Evolutionary conservation across 2,329 filamentous ascomycete genomes (phyloP), one percentile per base, ranked within the genome.

Genomic region (Fusarium anguioides): DNA sequence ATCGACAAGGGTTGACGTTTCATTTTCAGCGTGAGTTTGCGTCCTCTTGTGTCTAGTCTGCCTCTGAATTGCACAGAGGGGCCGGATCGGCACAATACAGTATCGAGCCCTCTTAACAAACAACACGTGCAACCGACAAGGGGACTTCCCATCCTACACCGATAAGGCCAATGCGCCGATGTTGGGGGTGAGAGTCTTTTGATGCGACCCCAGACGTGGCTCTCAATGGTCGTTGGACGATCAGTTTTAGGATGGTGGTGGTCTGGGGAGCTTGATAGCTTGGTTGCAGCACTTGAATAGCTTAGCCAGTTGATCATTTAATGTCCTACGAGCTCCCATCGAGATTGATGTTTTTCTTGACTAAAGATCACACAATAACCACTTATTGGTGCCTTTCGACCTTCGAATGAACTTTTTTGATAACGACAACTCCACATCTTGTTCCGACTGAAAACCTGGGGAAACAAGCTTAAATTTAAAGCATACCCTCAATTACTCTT

Each of bases 381-480:
- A 66, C 44, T 44, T 39, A 55, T 52, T 63, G 37, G 51, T 62
- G 47, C 53, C 37, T 51, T 59, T 49, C 37, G 26, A 51, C 39
- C 51, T 46, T 52, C 27, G 31, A 63, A 50, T 44, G 24, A 56
- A 37, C 24, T 21, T 53, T 60, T 45, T 29, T 42, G 36, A 37
- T 37, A 37, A 29, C 23, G 33, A 27, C 41, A 53, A 20, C 50
- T 61, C 63, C 53, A 52, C 60, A 36, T 39, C 29, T 54, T 50
- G 37, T 48, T 55, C 48, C 42, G 49, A 46, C 36, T 47, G 40
- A 35, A 37, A 64, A 45, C 48, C 53, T 6, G 64, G 60, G 56
- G 55, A 66, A 68, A 44, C 59, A 70, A 68, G 68, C 60, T 71
- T 60, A 63, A 63, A 60, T 64, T 69, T 60, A 69, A 44, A 52